phyloP scores from a whole-genome alignment of 306 rosid species.

The Medicago truncatula region DNA sequence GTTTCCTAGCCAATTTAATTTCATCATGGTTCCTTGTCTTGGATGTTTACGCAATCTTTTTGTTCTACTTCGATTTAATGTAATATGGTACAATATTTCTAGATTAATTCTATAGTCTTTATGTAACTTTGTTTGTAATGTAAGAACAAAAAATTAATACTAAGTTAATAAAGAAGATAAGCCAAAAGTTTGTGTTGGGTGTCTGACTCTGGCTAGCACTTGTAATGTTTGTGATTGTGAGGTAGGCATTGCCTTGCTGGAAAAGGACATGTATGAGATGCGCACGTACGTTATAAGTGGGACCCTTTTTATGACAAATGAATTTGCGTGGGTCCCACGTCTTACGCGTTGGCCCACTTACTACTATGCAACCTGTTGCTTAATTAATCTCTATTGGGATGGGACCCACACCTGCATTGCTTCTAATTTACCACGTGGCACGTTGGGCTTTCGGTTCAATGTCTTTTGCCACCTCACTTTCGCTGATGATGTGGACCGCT shows the following conservation, averaged over 20 bases:
- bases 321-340: slow-evolving; percentile 39
- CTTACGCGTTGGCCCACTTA: slow-evolving; percentile 60
- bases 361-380: not conserved
- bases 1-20: no score
- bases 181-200: not conserved
- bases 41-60: no score
- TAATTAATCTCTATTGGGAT: not conserved
- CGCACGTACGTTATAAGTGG: slow-evolving; percentile 58
- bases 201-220: slow-evolving; percentile 6
- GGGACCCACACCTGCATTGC: not conserved
- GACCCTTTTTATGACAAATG: slow-evolving; percentile 26
- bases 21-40: no score
- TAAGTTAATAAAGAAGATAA: not conserved
- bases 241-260: slow-evolving; percentile 30
- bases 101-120: not conserved
- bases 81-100: no score
- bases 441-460: not conserved
- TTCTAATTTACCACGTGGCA: slow-evolving; percentile 1
- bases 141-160: no score
- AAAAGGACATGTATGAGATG: slow-evolving; percentile 50
- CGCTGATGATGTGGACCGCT: no score
- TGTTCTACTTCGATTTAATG: no score
- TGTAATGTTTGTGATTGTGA: slow-evolving; percentile 22
- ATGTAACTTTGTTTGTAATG: no score
- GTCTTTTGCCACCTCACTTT: no score